Evolutionary conservation across 768 basidiomycete species (phyloP), one percentile per base, ranked within the genome.

Genomic region (Imleria badia): DNA sequence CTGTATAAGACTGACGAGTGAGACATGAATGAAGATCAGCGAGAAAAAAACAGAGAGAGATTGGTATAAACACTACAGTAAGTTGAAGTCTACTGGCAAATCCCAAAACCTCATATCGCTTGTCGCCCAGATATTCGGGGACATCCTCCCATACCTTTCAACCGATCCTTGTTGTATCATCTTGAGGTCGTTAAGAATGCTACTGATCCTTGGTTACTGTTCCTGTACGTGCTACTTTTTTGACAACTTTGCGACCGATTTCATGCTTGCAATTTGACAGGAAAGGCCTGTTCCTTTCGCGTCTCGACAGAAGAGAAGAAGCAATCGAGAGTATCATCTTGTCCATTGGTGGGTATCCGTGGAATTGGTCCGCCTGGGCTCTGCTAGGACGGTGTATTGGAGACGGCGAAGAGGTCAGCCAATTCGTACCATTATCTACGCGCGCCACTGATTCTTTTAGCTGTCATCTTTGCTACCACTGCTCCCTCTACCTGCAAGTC

Each of bases 321-420:
- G 93, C 96, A 2, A 89, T 96, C 13, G 93, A 95, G 66, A 80
- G 77, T 60, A 81, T 84, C 14, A 75, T 97, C 17, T 72, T 83
- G 33, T 94, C 93, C 13, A 85, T 96, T 40, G 78, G 80, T 35
- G 78, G 79, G 6, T 91, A 86, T 64, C 87, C 90, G 13, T 98
- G 91, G 86, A 98, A 98, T 66, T 98, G 95, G 94, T 89, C 90
- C 26, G 76, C 85, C n/a, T 98, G 94, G 94, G 74, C 81, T 9
- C 78, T 93, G 40, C 76, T 98, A n/a, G 81, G 81, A 3, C 84
- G 83, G 49, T 89, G 90, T 65, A 79, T 94, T 31, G 81, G 83
- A 14, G 91, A 94, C 58, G 84, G 84, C 15, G 91, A 94, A 73
- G 92, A 96, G 85, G 94, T 94, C 51, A 35, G 68, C 34, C 39